Evolutionary conservation across 164 flowering plant species (phyloP).

Genomic region (Kalanchoe fedtschenkoi): DNA sequence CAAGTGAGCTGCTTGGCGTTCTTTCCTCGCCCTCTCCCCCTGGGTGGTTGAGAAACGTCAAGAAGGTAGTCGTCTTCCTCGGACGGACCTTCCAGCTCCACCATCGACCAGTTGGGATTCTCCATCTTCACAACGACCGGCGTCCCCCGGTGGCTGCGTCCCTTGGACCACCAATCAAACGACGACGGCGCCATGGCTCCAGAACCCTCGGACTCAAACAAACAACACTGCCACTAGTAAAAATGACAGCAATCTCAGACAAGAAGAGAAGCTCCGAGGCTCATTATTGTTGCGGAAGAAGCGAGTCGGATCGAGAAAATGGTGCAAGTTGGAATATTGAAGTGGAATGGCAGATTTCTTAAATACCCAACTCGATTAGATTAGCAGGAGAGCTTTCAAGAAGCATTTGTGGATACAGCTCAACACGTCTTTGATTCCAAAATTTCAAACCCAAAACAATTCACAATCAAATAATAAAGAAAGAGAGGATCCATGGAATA

Average conservation of each 20-base stretch:
- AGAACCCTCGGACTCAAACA: background rate
- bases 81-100: constrained; percentile 51
- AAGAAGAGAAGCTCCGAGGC: too few species aligned
- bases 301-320: background rate
- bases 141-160: constrained; percentile 52
- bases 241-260: too few species aligned
- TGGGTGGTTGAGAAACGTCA: background rate
- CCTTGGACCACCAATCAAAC: constrained; percentile 60
- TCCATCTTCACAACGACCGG: constrained; percentile 89
- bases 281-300: too few species aligned
- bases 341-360: background rate
- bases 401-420: constrained; percentile 1
- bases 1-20: constrained; percentile 18
- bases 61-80: constrained; percentile 40
- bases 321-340: background rate
- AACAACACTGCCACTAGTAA: too few species aligned
- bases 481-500: too few species aligned
- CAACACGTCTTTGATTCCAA: background rate
- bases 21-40: constrained; percentile 7
- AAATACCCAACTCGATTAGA: too few species aligned
- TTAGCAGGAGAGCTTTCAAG: too few species aligned
- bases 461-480: too few species aligned
- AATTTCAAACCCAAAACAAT: too few species aligned
- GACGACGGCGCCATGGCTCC: background rate
- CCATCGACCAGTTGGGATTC: constrained; percentile 82